Evolutionary conservation across 2,329 filamentous ascomycete species (phyloP), one percentile per base, ranked within the genome.

Genomic region (Arthrobotrys megalospora): DNA sequence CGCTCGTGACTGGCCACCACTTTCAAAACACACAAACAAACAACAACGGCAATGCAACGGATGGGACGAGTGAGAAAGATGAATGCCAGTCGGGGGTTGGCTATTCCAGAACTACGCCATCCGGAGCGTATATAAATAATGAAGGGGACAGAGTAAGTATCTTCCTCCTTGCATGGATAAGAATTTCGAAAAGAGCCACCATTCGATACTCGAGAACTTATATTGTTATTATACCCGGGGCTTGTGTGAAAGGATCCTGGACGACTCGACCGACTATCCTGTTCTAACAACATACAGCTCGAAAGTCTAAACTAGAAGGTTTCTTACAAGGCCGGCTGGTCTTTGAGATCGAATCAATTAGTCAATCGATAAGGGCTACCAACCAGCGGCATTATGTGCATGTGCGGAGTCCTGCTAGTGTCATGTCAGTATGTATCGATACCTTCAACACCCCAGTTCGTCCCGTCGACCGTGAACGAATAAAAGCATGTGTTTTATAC

Each of bases 331-430:
- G 28, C 58, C 45, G 52, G 36, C 24, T 47, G 24, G 32, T 2
- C 12, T 47, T 34, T 36, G 21, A 24, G 38, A 63, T 28, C 28
- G 21, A 50, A n/a, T 19, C 52, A 52, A 50, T 73, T 38, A 28
- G 12, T 66, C 64, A 43, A 73, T 73, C 66, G 65, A 77, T 77
- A 77, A 77, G 73, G 73, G 73, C 43, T 76, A 58, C 21, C 43
- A 76, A 62, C 71, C 63, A 65, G 38, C 53, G 36, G 64, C 36
- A 55, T 65, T 48, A 48, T 69, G 71, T 60, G 24, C 64, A 76
- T 76, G 71, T 69, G 36, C 53, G 62, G 47, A 65, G 47, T 36
- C 19, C 34, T 50, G 41, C 48, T 72, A 50, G 58, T 53, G 64
- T 55, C 47, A 58, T 41, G 50, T 60, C 34, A 47, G 41, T 53